These are phyloP conservation scores for Geranium incanum DNA, from an alignment of 441 rosid species.

Conservation along the genomic window DNA sequence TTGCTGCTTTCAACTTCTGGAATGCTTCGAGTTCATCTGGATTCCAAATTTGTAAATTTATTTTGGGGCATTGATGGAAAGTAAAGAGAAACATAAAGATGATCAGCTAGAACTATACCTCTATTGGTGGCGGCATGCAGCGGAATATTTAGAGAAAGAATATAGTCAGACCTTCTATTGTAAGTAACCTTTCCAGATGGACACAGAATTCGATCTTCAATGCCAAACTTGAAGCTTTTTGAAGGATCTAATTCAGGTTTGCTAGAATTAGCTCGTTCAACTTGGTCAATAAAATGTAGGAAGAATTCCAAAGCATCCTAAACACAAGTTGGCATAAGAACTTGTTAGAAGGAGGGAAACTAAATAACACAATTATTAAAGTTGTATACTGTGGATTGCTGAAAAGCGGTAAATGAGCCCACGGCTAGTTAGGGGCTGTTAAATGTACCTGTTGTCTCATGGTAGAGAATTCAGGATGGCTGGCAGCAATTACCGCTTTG, in stretches of 20 bases:
- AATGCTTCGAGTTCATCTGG: constrained; percentile 70
- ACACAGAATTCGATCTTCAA: constrained; percentile 85
- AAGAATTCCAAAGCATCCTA: constrained; percentile 98
- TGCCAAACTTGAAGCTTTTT: constrained; percentile 84
- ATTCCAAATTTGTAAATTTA: constrained; percentile 25
- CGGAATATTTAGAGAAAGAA: constrained; percentile 88
- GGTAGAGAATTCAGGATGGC: constrained; percentile 87
- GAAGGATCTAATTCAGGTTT: constrained; percentile 68
- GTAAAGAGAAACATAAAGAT: not conserved
- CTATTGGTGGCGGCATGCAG: constrained; percentile 77
- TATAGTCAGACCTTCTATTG: constrained; percentile 76
- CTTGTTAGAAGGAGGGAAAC: not conserved
- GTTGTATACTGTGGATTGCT: not conserved
- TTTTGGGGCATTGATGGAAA: constrained; percentile 3
- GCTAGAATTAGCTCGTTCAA: constrained; percentile 62
- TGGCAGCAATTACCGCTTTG: constrained; percentile 85
- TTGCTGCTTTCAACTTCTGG: constrained; percentile 53
- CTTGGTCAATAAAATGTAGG: constrained; percentile 84
- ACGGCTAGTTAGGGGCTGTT: not conserved
- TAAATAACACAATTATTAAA: not conserved
- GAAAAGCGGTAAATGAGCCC: not conserved
- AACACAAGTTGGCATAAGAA: constrained; percentile 21
- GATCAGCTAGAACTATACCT: constrained; percentile 32
- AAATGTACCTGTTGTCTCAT: constrained; percentile 88
- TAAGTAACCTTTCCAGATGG: constrained; percentile 87